Evolutionary conservation across 768 basidiomycete genomes (phyloP), one percentile per base, ranked within the genome.

Genomic region (Boletus reticuloceps): DNA sequence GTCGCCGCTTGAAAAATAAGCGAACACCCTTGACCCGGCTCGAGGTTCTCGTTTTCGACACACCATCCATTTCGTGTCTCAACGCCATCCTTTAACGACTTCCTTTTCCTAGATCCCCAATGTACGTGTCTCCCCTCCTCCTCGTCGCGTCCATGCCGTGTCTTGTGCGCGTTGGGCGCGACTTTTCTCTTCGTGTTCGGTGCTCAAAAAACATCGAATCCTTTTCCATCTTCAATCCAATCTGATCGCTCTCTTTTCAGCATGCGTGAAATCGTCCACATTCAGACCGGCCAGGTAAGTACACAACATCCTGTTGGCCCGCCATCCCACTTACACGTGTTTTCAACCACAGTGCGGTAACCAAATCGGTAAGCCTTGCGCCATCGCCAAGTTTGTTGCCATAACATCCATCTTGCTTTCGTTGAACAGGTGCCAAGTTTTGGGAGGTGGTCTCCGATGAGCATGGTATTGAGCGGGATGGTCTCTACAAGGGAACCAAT

Each of bases 191-290:
- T 46, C 51, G 59, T 52, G 57, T 60, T 68, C 54, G 52, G 60
- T 58, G 63, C 62, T 42, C 32, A 50, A 54, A 37, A 47, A 41
- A 37, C 58, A 57, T 64, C 49, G 58, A 58, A 57, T 61, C 48
- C 31, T 49, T 50, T 46, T 57, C 45, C 49, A 17, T 51, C 57
- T 65, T 44, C 51, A 51, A 39, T 47, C 56, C 52, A 53, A 55
- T 50, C 71, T 69, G 64, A 60, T 69, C 68, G 50, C 56, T 50
- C 40, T 56, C 60, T 65, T 69, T 67, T 42, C 65, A 93, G 91
- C 82, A 94, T 93, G 91, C 91, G 95, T 82, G 95, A 98, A 87
- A 98, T 98, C 77, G 95, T 98, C 73, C 96, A 98, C 79, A 86
- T 98, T 70, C 96, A 98, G 76, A 98, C 96, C 61, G 96, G 96